Evolutionary conservation across 306 rosid genomes (phyloP).

Genomic region (Comarum palustre): DNA sequence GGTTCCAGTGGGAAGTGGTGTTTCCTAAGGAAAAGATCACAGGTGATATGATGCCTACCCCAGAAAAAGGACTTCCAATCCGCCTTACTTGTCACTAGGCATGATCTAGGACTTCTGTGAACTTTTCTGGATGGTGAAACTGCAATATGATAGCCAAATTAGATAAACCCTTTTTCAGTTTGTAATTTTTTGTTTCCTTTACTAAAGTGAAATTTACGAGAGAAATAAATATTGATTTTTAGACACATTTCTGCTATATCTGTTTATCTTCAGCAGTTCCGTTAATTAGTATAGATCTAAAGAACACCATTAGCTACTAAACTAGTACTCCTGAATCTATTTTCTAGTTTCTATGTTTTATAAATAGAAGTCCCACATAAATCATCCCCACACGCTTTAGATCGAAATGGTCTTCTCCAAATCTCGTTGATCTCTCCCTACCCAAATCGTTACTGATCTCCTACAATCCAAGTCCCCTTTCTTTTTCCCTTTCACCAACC

Average conservation of each 20-base stretch:
- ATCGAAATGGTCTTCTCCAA: too few species aligned
- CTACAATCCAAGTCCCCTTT: too few species aligned
- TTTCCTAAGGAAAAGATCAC: conserved; percentile 29
- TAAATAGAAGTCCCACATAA: background rate
- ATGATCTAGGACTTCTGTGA: background rate
- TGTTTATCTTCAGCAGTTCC: too few species aligned
- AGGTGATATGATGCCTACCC: conserved; percentile 45
- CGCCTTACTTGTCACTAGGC: conserved; percentile 23
- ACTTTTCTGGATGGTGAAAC: background rate
- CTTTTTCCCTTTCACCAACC: too few species aligned
- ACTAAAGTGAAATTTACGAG: background rate
- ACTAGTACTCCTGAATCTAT: background rate
- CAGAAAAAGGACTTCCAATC: conserved; percentile 37
- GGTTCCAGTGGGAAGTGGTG: conserved; percentile 32
- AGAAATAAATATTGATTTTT: background rate
- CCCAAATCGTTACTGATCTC: too few species aligned
- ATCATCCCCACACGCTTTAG: too few species aligned
- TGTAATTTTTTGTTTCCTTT: background rate
- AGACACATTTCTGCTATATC: background rate
- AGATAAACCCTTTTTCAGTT: background rate
- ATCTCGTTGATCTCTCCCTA: too few species aligned
- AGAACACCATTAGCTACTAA: background rate
- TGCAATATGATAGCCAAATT: background rate
- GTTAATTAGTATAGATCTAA: background rate
- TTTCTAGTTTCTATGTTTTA: background rate